A percentile compares a stretch with the other conserved stretches of the same genome.
Evolutionary conservation across 2,329 filamentous ascomycete genomes (phyloP).

Genomic region (Hymenotorrendiella dingleyae): DNA sequence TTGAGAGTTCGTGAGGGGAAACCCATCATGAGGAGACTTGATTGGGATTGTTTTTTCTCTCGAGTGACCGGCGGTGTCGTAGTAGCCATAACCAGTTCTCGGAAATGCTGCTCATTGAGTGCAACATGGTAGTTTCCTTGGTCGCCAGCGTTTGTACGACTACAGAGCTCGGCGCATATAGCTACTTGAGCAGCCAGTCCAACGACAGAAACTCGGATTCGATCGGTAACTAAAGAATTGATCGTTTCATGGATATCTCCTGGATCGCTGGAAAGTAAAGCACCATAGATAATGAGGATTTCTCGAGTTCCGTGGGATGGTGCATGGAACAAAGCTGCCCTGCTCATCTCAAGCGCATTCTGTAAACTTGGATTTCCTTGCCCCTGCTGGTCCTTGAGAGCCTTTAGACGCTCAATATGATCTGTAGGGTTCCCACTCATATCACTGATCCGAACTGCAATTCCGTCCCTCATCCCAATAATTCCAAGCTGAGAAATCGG

Average conservation of each 20-base stretch:
- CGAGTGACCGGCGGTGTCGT: conserved; percentile 86
- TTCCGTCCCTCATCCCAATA: conserved; percentile 86
- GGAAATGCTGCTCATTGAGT: conserved; percentile 80
- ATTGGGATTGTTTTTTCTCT: conserved; percentile 50
- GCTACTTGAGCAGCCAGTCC: conserved; percentile 87
- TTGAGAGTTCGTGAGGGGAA: conserved; percentile 85
- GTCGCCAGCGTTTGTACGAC: conserved; percentile 79
- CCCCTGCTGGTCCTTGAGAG: conserved; percentile 59
- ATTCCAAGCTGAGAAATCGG: conserved; percentile 94
- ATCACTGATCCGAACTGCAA: conserved; percentile 80
- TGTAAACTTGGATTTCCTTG: conserved; percentile 77
- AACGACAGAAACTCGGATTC: conserved; percentile 82
- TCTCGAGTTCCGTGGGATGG: conserved; percentile 91
- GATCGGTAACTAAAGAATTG: conserved; percentile 67
- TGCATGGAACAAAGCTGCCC: conserved; percentile 85
- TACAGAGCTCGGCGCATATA: conserved; percentile 84
- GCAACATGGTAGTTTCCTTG: conserved; percentile 74
- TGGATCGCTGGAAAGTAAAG: conserved; percentile 83
- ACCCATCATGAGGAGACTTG: conserved; percentile 89
- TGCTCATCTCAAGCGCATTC: conserved; percentile 92
- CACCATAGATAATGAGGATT: conserved; percentile 86
- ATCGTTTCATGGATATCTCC: conserved; percentile 95
- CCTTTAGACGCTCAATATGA: conserved; percentile 72
- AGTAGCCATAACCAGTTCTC: conserved; percentile 78
- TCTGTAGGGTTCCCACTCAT: conserved; percentile 88